Base-by-base conservation (phyloP, 371 early-diverging fungal species). In the Dipsacomyces acuminosporus region DNA sequence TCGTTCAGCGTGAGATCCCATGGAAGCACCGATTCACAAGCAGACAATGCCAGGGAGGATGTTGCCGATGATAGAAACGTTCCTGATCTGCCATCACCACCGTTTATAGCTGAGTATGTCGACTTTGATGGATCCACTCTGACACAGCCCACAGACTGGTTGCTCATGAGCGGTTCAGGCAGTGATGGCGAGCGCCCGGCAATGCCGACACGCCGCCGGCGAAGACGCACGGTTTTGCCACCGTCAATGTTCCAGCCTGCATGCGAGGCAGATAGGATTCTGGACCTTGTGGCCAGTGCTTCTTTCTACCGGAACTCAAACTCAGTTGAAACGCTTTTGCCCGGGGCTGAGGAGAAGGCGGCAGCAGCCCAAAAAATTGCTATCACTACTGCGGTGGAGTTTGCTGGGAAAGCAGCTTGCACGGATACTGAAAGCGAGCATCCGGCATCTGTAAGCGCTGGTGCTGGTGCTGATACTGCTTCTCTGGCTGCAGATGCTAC, bases 141-240 rank as follows among this genome's bases (percentile, higher is more conserved):
- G 56, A 69, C 69, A 42, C 64, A 63, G 56, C 51, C 45, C n/a
- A 59, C 49, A 54, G 69, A 63, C 59, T 69, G 69, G 69, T 59
- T 51, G 45, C 55, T 69, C 45, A 69, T 69, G 69, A 48, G 54
- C 42, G 35, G 59, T 17, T 63, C 69, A 11, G 54, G 59, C 51
- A 64, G 64, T 54, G 69, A 69, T 41, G 44, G 44, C 38, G 69
- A 67, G 41, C 47, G 43, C 22, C 50, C 54, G 33, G 34, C 40
- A 38, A 23, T 54, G 64, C 30, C 64, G 64, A 6, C 64, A 56
- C 43, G 51, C 64, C n/a, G 38, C 38, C 38, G 38, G 64, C 69
- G 69, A 44, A 69, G 64, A 56, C 64, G 69, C 52, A 59, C 64
- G 19, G 69, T 69, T 44, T 51, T 69, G 34, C 69, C 69, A 25